Evolutionary conservation across 768 basidiomycete species (phyloP).

Genomic region (Lentinula lateritia): DNA sequence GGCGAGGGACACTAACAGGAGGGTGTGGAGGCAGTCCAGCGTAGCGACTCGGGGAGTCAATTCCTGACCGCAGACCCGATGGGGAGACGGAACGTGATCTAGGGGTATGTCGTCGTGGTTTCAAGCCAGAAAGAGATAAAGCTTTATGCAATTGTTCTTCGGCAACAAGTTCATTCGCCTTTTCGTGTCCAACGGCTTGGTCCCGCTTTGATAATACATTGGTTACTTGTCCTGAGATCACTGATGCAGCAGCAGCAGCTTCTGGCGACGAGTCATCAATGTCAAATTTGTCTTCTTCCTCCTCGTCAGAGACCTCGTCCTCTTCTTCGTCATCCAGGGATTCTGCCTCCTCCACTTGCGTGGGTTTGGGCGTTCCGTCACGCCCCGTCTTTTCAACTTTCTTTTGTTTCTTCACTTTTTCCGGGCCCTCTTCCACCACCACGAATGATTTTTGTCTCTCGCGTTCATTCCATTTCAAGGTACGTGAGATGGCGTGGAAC

Average conservation of each 20-base stretch:
- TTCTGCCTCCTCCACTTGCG: constrained; percentile 42
- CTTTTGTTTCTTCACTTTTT: constrained; percentile 31
- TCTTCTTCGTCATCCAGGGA: constrained; percentile 44
- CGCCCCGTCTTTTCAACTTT: constrained; percentile 17
- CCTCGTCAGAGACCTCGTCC: constrained; percentile 46
- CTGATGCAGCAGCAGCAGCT: constrained; percentile 24
- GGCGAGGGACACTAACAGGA: constrained; percentile 38
- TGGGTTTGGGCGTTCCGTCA: not conserved
- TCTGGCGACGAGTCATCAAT: constrained; percentile 86
- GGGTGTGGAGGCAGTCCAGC: constrained; percentile 46
- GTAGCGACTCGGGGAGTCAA: constrained; percentile 60
- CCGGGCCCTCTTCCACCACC: constrained; percentile 85
- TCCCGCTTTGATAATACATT: constrained; percentile 7
- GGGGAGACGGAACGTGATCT: constrained; percentile 41
- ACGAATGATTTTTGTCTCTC: constrained; percentile 99
- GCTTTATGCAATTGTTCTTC: constrained; percentile 11
- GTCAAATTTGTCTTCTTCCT: constrained; percentile 80
- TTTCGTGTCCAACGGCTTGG: not conserved
- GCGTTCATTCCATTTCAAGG: constrained; percentile 98
- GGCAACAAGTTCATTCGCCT: constrained; percentile 1
- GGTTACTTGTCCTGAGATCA: not conserved
- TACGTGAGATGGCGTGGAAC: constrained; percentile 96
- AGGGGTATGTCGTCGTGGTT: constrained; percentile 27
- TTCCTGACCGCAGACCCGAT: constrained; percentile 46
- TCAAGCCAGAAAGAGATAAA: constrained; percentile 25